These are phyloP conservation scores for Colletotrichum ledebouriae DNA, from an alignment of 2,329 filamentous ascomycete species.

Conservation along the genomic window DNA sequence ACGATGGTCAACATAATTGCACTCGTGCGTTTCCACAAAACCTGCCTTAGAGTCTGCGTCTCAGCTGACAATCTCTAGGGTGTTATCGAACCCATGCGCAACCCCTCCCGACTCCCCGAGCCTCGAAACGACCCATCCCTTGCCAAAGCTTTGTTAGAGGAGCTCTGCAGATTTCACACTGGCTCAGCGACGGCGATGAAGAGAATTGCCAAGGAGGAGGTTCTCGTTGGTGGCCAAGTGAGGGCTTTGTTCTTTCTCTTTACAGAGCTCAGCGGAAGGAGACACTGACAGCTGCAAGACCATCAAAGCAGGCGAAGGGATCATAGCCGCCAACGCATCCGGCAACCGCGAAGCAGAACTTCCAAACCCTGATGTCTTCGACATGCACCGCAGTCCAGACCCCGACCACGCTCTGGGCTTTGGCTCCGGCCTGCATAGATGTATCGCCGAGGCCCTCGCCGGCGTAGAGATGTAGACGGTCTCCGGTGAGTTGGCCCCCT, in stretches of 20 bases:
- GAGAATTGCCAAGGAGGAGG: slow-evolving; percentile 61
- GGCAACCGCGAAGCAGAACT: slow-evolving; percentile 63
- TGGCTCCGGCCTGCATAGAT: slow-evolving; percentile 61
- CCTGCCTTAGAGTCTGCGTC: neutral
- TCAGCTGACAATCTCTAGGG: slow-evolving; percentile 49
- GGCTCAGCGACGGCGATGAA: slow-evolving; percentile 62
- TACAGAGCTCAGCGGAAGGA: neutral
- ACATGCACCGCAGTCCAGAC: slow-evolving; percentile 56
- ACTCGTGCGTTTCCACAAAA: slow-evolving; percentile 50
- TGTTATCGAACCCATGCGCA: slow-evolving; percentile 58
- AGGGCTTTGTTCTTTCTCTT: neutral
- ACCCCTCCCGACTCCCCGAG: slow-evolving; percentile 57
- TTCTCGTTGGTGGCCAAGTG: slow-evolving; percentile 58
- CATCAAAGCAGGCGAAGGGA: slow-evolving; percentile 59
- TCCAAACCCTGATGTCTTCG: slow-evolving; percentile 56
- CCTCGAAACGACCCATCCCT: slow-evolving; percentile 56
- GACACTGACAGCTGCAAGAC: slow-evolving; percentile 42
- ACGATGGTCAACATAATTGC: slow-evolving; percentile 66
- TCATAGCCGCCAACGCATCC: slow-evolving; percentile 62
- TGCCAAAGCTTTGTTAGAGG: slow-evolving; percentile 58
- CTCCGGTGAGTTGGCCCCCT: slow-evolving; percentile 53
- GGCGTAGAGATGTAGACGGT: slow-evolving; percentile 58
- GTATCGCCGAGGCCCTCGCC: slow-evolving; percentile 60
- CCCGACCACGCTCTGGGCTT: slow-evolving; percentile 57
- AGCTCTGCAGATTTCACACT: slow-evolving; percentile 63